Base-by-base conservation (phyloP, 2,329 filamentous ascomycete species). In the Fusarium coicis region DNA sequence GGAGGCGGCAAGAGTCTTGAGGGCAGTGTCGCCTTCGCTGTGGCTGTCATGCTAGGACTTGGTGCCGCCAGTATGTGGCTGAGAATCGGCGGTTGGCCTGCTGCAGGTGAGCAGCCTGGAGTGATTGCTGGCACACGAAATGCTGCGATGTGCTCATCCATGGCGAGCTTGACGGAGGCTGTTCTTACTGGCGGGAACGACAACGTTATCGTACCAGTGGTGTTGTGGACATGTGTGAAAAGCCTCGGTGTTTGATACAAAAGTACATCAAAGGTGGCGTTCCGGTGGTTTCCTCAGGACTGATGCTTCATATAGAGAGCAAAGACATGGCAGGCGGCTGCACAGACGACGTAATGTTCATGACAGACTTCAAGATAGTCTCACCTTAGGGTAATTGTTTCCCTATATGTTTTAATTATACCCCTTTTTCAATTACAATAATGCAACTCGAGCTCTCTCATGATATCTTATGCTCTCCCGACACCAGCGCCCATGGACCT, bases 151-250 rank as follows among this genome's bases (percentile, higher is more conserved):
- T 97, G 95, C 73, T 95, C 93, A 11, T 87, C 88, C 46, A 89
- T 95, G 65, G 94, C 95, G 34, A 98, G 95, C 82, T 87, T 98
- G 75, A 97, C 96, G 58, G 96, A 99, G 84, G 95, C 96, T 32
- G 96, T 98, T 52, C 84, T 99, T 72, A 98, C 96, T 19, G 96
- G 96, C 5, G 96, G 96, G 36, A 99, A 99, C 82, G 96, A 99
- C 86, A 99, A 99, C 85, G 96, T 99, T 23, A 92, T 98, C 72
- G 96, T 98, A 72, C 96, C 96, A 8, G 90, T 99, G 64, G 91
- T 97, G 56, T 84, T 99, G 68, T 99, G 96, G 96, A 89, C 95
- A 67, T 91, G 97, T 77, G 95, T 97, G 43, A 93, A 96, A 82
- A 94, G 93, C 26, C 82, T 96, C 68, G 88, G 88, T 62, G 79